A percentile compares a stretch with the other conserved stretches of the same genome.
Conservation (phyloP, 495 filamentous ascomycete species). For the Tetracladium marchalianum region DNA sequence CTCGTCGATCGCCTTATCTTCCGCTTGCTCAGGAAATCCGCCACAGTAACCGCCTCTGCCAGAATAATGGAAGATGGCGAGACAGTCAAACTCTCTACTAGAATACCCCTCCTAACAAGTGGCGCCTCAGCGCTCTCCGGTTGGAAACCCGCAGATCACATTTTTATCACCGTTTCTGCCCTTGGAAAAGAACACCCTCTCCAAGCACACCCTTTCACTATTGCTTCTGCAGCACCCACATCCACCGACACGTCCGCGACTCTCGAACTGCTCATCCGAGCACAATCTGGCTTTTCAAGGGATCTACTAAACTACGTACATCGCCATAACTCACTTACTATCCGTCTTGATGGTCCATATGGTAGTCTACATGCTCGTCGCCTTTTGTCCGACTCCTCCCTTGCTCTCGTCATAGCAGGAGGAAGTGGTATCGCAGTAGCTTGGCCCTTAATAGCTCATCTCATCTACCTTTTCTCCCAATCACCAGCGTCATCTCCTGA, state of each 20-base stretch:
- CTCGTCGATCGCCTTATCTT: slow-evolving; percentile 48
- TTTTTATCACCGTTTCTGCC: slow-evolving; percentile 45
- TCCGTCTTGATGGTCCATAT: slow-evolving; percentile 48
- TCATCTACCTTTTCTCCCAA: slow-evolving; percentile 9
- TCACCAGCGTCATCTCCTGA: slow-evolving; percentile 2
- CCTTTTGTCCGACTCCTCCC: slow-evolving; percentile 29
- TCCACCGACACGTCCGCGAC: slow-evolving; percentile 21
- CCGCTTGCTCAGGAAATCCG: slow-evolving; percentile 35
- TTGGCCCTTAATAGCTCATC: slow-evolving; percentile 39
- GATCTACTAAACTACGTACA: slow-evolving; percentile 40
- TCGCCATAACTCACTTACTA: slow-evolving; percentile 22
- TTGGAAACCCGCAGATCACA: slow-evolving; percentile 48
- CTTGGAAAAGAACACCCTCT: slow-evolving; percentile 34
- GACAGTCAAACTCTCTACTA: slow-evolving; percentile 36
- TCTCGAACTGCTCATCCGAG: slow-evolving; percentile 44
- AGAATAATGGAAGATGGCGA: slow-evolving; percentile 36
- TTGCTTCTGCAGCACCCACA: slow-evolving; percentile 38
- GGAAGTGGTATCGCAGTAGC: slow-evolving; percentile 54
- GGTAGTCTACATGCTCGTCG: slow-evolving; percentile 37
- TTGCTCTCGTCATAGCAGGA: slow-evolving; percentile 45
- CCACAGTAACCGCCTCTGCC: slow-evolving; percentile 32
- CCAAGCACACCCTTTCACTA: slow-evolving; percentile 53
- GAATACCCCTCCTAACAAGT: slow-evolving; percentile 16
- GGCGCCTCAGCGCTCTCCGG: slow-evolving; percentile 31
- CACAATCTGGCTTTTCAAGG: slow-evolving; percentile 47